Evolutionary conservation across 306 rosid genomes (phyloP), one percentile per base, ranked within the genome.

Genomic region (Dalbergia cultrata): DNA sequence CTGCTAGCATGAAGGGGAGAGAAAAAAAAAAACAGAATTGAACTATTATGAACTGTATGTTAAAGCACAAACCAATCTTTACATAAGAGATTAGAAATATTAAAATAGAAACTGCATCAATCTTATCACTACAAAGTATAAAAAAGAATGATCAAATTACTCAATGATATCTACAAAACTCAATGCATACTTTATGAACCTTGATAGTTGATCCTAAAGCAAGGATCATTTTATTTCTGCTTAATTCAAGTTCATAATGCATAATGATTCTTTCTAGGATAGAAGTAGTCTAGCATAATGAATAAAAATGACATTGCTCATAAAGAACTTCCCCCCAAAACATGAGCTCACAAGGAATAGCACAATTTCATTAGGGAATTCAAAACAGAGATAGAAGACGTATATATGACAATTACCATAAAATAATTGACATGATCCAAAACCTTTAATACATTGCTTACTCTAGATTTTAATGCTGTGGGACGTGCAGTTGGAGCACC

Each of bases 391-490:
- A 69, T 37, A 82, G 70, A 54, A 70, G 65, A 53, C 26, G 35
- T 19, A 11, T 61, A 69, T 31, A 69, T 34, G 22, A 67, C 6
- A 58, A 68, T 65, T 80, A 77, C 53, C 52, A 76, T 43, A 73
- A 12, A 33, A 69, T 16, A 64, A 33, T 57, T 70, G 41, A 44
- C 18, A 58, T 39, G 52, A 43, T 56, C 80, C 26, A 37, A 56
- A 81, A 74, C 58, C 79, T 87, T 31, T 21, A 34, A 19, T 61
- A 63, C 75, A 73, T 68, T 79, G 62, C 96, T 93, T 92, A 96
- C 99, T 87, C 97, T 92, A 74, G 99, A 90, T 89, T 90, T 93
- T 81, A 93, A 77, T 52, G 87, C 78, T 13, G 86, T 89, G 71
- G 98, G 85, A 49, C 93, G 94, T 79, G 91, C 82, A 73, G 86